Base-by-base conservation (phyloP, 106 monocot genomes). In the Narthecium ossifragum region DNA sequence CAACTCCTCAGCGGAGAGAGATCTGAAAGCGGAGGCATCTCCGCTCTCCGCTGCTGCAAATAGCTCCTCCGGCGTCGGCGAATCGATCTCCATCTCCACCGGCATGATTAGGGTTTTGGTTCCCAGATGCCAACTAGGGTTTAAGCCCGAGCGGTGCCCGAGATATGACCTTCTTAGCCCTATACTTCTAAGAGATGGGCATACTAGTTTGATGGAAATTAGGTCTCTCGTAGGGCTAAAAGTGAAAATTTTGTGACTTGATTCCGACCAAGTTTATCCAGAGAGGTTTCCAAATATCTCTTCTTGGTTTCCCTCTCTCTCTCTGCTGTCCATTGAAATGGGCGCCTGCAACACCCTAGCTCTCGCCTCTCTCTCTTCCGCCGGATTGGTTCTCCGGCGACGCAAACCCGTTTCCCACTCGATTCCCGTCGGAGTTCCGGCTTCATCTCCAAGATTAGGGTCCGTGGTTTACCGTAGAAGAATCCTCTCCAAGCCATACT, bases 31-130 rank as follows among this genome's bases (percentile, higher is more conserved):
- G 9, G 64, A 46, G 6, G 65, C 65, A 34, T 87, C 76, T 0
- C 96, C 90, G 13, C 43, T 55, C 71, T 90, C 90, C 13, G 84
- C 86, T n/a, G 90, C 73, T n/a, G 36, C 26, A 74, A 96, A 96
- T 56, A 90, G 80, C 3, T 71, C 86, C n/a, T 83, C 73, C 0
- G 70, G 54, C 57, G 67, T 78, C 8, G 72, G 77, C 8, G 32
- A 10, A 31, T 81, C 86, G 56, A 76, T 50, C 60, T 84, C 82
- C 84, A 84, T 86, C 48, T 75, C 80, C 58, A 61, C 65, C 18
- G 61, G 61, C 78, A 78, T 75, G n/a, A n/a, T n/a, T n/a, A n/a
- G n/a, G n/a, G n/a, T n/a, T n/a, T n/a, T 21, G 75, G 2, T 4
- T 18, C 12, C 43, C 2, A 4, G 43, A 13, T 43, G 14, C 18